These are phyloP conservation scores for Neurospora sp. DNA, from an alignment of 495 filamentous ascomycete genomes.

Conservation along the genomic window DNA sequence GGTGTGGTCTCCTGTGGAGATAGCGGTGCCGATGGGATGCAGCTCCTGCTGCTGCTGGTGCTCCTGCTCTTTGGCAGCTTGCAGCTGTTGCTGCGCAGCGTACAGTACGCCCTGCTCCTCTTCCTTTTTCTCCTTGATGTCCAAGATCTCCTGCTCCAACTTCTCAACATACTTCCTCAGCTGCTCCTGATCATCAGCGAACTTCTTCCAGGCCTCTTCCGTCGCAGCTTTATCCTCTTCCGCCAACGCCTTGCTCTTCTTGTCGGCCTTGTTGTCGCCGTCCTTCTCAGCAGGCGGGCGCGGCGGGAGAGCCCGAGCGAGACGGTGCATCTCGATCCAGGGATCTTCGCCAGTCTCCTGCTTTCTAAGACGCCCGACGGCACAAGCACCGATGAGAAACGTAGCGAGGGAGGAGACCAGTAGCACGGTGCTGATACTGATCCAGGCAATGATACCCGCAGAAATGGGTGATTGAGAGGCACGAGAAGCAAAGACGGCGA, in stretches of 20 bases:
- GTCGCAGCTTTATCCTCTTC: conserved; percentile 1
- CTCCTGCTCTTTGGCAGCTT: background rate
- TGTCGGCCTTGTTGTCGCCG: background rate
- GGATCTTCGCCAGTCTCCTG: background rate
- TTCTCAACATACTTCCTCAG: conserved; percentile 13
- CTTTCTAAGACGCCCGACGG: background rate
- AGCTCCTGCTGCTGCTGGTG: background rate
- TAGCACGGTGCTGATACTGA: conserved; percentile 3
- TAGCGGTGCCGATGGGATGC: background rate
- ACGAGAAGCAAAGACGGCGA: conserved; percentile 3
- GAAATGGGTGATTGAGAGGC: conserved; percentile 2
- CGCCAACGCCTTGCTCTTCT: background rate
- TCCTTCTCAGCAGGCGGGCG: background rate
- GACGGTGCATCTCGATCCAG: conserved; percentile 16
- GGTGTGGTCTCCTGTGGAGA: background rate
- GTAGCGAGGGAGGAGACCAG: background rate
- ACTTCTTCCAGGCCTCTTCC: conserved; percentile 6
- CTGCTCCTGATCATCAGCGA: conserved; percentile 5
- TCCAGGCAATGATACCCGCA: background rate
- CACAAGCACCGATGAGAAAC: background rate
- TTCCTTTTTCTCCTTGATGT: conserved; percentile 3
- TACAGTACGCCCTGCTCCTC: background rate
- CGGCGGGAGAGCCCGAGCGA: conserved; percentile 4
- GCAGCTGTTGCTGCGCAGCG: background rate
- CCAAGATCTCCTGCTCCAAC: conserved; percentile 8